Evolutionary conservation across 176 grass and related monocot genomes (phyloP).

Genomic region (Paspalum notatum): DNA sequence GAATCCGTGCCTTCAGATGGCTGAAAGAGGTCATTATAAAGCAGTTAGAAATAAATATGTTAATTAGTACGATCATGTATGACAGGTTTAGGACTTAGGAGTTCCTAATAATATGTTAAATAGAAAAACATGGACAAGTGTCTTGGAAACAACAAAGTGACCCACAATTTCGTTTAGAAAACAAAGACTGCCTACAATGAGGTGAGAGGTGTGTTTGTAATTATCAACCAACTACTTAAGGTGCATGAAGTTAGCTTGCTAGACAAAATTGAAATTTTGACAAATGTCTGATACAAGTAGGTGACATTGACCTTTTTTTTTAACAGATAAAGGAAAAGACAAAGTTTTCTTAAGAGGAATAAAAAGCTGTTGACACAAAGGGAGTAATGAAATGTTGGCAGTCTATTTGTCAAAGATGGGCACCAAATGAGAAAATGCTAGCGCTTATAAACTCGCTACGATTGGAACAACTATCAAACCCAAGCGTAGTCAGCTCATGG

Average conservation of each 20-base stretch:
- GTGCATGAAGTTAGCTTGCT: not conserved
- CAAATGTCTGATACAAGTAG: not conserved
- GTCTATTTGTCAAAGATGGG: not conserved
- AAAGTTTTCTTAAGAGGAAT: not conserved
- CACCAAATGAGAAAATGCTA: not conserved
- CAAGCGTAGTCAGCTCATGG: not conserved
- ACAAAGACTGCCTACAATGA: not conserved
- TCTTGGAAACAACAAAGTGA: not conserved
- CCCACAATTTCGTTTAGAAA: not conserved
- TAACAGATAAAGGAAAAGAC: not conserved
- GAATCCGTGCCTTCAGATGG: conserved; percentile 35
- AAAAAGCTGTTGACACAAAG: not conserved
- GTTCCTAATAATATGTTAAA: not conserved
- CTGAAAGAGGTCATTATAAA: conserved; percentile 34
- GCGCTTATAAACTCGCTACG: not conserved
- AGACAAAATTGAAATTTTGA: not conserved
- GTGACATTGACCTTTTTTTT: not conserved
- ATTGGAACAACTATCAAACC: not conserved
- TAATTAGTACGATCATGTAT: not conserved
- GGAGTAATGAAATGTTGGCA: not conserved
- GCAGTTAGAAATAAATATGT: not conserved
- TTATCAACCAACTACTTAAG: not conserved
- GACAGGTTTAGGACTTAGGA: not conserved
- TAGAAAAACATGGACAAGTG: not conserved
- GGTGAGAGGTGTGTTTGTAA: not conserved